Conservation (phyloP, 192 early-diverging fungal species). For the Rhizoclosmatium globosum region DNA sequence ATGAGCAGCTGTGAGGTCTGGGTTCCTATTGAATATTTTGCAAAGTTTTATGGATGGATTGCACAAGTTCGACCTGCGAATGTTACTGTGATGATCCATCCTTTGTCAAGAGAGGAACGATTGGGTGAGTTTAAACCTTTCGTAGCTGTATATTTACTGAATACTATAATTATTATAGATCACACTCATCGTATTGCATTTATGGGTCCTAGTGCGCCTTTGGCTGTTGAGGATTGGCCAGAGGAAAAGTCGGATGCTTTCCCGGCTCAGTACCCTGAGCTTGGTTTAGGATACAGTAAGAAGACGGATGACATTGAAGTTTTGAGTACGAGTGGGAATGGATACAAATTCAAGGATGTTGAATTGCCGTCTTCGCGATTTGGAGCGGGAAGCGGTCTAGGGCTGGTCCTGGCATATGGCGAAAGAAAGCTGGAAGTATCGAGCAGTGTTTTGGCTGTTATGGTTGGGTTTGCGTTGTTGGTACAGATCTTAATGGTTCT, state of each 20-base stretch:
- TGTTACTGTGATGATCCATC: conserved; percentile 68
- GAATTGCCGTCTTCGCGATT: too few species aligned
- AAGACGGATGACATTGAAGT: background rate
- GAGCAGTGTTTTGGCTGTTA: too few species aligned
- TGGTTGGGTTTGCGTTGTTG: too few species aligned
- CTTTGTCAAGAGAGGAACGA: conserved; percentile 58
- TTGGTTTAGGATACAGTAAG: conserved; percentile 65
- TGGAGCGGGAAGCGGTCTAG: too few species aligned
- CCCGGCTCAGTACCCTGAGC: conserved; percentile 70
- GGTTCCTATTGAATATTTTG: conserved; percentile 70
- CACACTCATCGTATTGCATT: conserved; percentile 66
- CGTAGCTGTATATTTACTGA: too few species aligned
- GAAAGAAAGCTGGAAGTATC: too few species aligned
- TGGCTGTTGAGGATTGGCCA: conserved; percentile 52
- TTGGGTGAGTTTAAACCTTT: too few species aligned
- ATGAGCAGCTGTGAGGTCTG: conserved; percentile 68
- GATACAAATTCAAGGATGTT: too few species aligned
- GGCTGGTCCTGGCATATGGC: too few species aligned
- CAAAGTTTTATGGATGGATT: conserved; percentile 60
- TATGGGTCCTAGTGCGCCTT: conserved; percentile 63
- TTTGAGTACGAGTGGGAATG: too few species aligned
- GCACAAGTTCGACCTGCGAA: conserved; percentile 52
- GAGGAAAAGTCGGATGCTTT: conserved; percentile 38
- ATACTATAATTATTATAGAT: conserved; percentile 42
- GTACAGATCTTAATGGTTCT: too few species aligned